phyloP scores from a whole-genome alignment of 2,329 filamentous ascomycete species.

The Rhinocladiella mackenziei region DNA sequence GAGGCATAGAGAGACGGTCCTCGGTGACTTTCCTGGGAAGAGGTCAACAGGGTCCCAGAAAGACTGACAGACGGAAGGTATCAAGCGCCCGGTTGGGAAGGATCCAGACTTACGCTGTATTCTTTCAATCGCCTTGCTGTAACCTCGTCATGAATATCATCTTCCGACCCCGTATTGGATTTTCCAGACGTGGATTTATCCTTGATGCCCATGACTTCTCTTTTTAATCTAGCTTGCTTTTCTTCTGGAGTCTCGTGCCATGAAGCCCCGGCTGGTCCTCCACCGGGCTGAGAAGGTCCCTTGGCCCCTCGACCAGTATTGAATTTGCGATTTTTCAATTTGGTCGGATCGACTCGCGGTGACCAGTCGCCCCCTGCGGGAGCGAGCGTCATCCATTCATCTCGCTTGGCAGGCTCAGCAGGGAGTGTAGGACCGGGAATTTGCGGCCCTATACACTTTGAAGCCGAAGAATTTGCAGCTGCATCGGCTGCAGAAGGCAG shows the following conservation, averaged over 20 bases:
- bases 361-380: constrained; percentile 53
- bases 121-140: constrained; percentile 53
- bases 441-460: constrained; percentile 27
- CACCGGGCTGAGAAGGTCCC: constrained; percentile 37
- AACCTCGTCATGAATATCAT: constrained; percentile 31
- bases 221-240: constrained; percentile 73
- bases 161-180: constrained; percentile 18
- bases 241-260: constrained; percentile 93
- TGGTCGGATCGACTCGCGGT: constrained; percentile 73
- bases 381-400: constrained; percentile 79
- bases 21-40: constrained; percentile 48
- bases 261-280: constrained; percentile 54
- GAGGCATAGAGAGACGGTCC: constrained; percentile 59
- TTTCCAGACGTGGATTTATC: constrained; percentile 24
- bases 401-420: constrained; percentile 55
- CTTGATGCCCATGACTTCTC: constrained; percentile 73
- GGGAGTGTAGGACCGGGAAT: constrained; percentile 35
- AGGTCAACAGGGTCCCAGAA: background rate
- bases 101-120: constrained; percentile 52
- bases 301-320: constrained; percentile 62
- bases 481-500: constrained; percentile 34
- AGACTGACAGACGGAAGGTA: background rate
- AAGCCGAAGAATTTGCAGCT: constrained; percentile 25
- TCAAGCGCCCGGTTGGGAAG: background rate
- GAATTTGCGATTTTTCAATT: constrained; percentile 77